These are phyloP conservation scores for Rhynchospora tenuis DNA, from an alignment of 176 grass and related monocot genomes.

Conservation along the genomic window DNA sequence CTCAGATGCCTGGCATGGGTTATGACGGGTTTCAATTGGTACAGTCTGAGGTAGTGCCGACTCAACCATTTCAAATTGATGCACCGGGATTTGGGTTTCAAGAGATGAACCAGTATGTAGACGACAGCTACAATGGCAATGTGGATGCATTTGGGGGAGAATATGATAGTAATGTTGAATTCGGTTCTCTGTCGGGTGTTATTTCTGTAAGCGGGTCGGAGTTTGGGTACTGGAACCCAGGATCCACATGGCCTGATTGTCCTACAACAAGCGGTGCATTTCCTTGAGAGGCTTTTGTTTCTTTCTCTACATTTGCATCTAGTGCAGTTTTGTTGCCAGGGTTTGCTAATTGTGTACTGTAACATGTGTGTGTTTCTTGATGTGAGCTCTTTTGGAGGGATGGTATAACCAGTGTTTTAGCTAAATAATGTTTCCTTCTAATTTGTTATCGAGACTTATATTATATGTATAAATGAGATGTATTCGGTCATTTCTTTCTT, in stretches of 20 bases:
- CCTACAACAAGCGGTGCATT: not conserved
- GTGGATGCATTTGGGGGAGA: not conserved
- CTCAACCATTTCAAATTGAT: not conserved
- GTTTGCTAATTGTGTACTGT: not conserved
- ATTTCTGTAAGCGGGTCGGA: not conserved
- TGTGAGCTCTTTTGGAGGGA: not conserved
- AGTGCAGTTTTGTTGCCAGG: not conserved
- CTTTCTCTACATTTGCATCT: not conserved
- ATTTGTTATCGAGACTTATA: not conserved
- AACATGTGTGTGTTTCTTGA: not conserved
- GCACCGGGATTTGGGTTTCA: not conserved
- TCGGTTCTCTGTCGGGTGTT: not conserved
- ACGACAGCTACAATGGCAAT: not conserved
- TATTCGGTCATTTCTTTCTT: too few relatives aligned
- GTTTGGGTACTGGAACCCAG: constrained; percentile 13
- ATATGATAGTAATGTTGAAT: not conserved
- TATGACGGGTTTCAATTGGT: constrained; percentile 1
- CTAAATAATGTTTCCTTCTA: not conserved
- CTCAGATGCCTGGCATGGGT: not conserved
- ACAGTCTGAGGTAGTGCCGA: not conserved
- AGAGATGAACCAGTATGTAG: not conserved
- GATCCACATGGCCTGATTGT: constrained; percentile 2
- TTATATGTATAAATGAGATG: not conserved
- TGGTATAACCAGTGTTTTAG: not conserved
- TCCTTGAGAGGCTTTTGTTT: not conserved